phyloP scores from a whole-genome alignment of 768 basidiomycete genomes.

The Podaxis sp. region DNA sequence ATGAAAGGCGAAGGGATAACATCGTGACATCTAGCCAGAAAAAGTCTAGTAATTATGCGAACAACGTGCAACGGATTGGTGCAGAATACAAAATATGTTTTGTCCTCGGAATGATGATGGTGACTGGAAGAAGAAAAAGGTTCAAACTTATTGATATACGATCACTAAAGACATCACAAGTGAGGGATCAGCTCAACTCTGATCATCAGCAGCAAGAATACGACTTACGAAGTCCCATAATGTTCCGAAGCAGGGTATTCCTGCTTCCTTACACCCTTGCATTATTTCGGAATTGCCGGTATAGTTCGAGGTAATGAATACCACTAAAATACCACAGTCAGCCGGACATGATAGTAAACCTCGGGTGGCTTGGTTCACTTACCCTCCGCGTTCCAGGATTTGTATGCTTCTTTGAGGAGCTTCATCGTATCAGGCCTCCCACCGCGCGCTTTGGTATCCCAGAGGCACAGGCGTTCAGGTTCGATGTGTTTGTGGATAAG shows the following conservation, averaged over 20 bases:
- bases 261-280: slow-evolving; percentile 70
- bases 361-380: slow-evolving; percentile 4
- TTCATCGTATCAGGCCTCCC: slow-evolving; percentile 80
- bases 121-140: background rate
- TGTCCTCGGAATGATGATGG: background rate
- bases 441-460: slow-evolving; percentile 75
- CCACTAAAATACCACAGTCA: slow-evolving; percentile 39
- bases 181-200: slow-evolving; percentile 6
- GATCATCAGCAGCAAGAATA: background rate
- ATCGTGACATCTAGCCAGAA: too few relatives aligned
- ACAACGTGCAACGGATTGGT: too few relatives aligned
- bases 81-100: too few relatives aligned
- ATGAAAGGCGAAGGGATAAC: too few relatives aligned
- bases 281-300: slow-evolving; percentile 78
- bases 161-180: slow-evolving; percentile 23
- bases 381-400: slow-evolving; percentile 74
- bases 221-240: slow-evolving; percentile 64
- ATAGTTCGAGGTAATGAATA: slow-evolving; percentile 85
- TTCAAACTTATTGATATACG: background rate
- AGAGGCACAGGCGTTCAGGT: slow-evolving; percentile 71
- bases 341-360: background rate
- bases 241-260: slow-evolving; percentile 67
- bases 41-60: too few relatives aligned
- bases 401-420: slow-evolving; percentile 65
- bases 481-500: slow-evolving; percentile 70